These are phyloP conservation scores for Apiotrichum gracile DNA, from an alignment of 1,284 basidiomycete genomes.

Conservation along the genomic window DNA sequence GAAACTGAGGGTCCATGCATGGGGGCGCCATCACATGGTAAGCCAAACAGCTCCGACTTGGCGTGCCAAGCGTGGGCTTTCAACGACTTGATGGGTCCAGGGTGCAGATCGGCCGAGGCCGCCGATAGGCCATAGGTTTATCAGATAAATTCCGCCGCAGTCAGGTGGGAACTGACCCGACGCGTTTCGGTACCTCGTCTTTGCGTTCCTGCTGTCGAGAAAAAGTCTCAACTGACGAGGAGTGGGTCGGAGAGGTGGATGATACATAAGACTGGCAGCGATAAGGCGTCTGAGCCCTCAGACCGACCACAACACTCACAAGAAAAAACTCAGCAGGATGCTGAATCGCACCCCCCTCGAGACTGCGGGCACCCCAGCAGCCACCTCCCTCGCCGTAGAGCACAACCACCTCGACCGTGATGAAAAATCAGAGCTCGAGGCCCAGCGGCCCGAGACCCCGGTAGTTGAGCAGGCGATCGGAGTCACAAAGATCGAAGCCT, in stretches of 20 bases:
- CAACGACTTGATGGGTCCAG: not conserved
- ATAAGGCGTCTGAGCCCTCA: not conserved
- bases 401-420: not conserved
- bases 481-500: constrained; percentile 38
- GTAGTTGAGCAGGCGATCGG: constrained; percentile 25
- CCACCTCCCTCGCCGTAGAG: not conserved
- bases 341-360: not conserved
- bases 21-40: too few species aligned
- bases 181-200: too few species aligned
- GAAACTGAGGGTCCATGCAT: not conserved
- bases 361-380: not conserved
- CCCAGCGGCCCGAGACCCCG: not conserved
- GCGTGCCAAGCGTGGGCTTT: too few species aligned
- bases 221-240: not conserved
- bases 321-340: not conserved
- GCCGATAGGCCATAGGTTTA: not conserved
- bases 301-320: not conserved
- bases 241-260: not conserved
- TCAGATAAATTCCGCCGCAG: not conserved
- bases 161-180: too few species aligned
- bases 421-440: not conserved
- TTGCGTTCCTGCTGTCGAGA: too few species aligned
- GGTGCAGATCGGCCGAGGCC: not conserved
- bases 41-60: too few species aligned
- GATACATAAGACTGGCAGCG: not conserved